Evolutionary conservation across 2,329 filamentous ascomycete genomes (phyloP), one percentile per base, ranked within the genome.

Genomic region (Trichothecium sympodiale): DNA sequence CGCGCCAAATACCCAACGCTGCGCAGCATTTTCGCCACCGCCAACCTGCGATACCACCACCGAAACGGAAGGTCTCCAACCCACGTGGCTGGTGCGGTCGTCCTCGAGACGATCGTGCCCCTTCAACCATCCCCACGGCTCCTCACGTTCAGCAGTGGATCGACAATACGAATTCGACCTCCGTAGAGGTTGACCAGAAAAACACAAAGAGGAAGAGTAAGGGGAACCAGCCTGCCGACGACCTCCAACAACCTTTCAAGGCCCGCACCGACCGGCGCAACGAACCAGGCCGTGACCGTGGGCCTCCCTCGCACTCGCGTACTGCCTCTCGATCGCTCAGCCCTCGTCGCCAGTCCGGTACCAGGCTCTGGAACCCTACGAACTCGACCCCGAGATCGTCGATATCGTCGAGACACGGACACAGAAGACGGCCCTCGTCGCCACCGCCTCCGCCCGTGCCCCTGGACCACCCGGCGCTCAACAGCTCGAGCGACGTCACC

Each of bases 361-460:
- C 65, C 31, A 68, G 70, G 26, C 67, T 76, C 43, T 76, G 72
- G 72, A 76, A 76, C 46, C 72, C 72, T 17, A 69, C 69, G 39
- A 76, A 76, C 49, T 76, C 70, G 17, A 75, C 71, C 3, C 71
- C 70, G 31, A 61, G 69, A 39, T 45, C 53, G 36, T 43, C 57
- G 37, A 48, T 44, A 17, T 38, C 43, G 46, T 31, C 39, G 46
- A 16, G 35, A 38, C 29, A 46, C 46, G 30, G 25, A 17, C 57
- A 62, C 37, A 59, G 52, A 41, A 65, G 70, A 38, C 67, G 68
- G 17, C 62, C 62, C 13, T 75, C 71, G 12, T 68, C 67, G 13
- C 71, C 72, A 13, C 67, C 66, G 5, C 67, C 65, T 27, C 70
- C 71, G 9, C 46, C 67, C 5, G 53, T 75, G 8, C 69, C 68